These are phyloP conservation scores for Colletotrichum sp. DNA, from an alignment of 2,329 filamentous ascomycete genomes.

Conservation along the genomic window DNA sequence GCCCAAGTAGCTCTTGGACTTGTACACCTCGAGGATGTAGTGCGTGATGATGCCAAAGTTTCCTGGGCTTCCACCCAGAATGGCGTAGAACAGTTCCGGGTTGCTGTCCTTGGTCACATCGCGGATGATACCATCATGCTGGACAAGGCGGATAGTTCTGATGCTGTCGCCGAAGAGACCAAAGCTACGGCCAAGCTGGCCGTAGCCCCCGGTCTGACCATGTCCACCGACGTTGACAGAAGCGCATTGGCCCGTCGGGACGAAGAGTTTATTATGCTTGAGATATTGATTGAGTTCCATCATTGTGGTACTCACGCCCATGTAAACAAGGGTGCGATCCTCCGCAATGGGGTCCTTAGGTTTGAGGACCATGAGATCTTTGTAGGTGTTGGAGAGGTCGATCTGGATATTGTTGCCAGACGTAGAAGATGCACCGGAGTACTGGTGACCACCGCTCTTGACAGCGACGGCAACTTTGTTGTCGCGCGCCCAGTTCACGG, in stretches of 20 bases:
- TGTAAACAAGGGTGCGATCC: slow-evolving; percentile 38
- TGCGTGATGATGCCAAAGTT: slow-evolving; percentile 63
- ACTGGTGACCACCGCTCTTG: slow-evolving; percentile 53
- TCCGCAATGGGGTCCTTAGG: slow-evolving; percentile 36
- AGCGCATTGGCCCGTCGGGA: slow-evolving; percentile 51
- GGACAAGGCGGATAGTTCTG: slow-evolving; percentile 51
- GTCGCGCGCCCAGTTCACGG: slow-evolving; percentile 44
- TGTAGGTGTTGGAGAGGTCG: slow-evolving; percentile 46
- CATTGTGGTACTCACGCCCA: slow-evolving; percentile 46
- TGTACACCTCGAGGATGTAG: slow-evolving; percentile 52
- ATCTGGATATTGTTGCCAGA: slow-evolving; percentile 49
- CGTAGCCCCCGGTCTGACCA: slow-evolving; percentile 53
- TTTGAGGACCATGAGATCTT: slow-evolving; percentile 31
- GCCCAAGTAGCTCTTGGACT: slow-evolving; percentile 9
- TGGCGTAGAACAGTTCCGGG: slow-evolving; percentile 63
- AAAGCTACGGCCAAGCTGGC: slow-evolving; percentile 51
- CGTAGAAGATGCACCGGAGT: slow-evolving; percentile 54
- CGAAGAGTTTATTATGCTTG: slow-evolving; percentile 43
- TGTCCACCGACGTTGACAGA: slow-evolving; percentile 52
- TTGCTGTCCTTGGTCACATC: slow-evolving; percentile 54
- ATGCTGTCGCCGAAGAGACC: slow-evolving; percentile 62
- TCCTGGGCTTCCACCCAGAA: slow-evolving; percentile 62
- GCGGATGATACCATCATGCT: slow-evolving; percentile 47
- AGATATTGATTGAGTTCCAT: slow-evolving; percentile 49
- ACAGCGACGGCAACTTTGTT: slow-evolving; percentile 48